Conservation (phyloP, 768 basidiomycete species). For the Tephrocybe sp. region DNA sequence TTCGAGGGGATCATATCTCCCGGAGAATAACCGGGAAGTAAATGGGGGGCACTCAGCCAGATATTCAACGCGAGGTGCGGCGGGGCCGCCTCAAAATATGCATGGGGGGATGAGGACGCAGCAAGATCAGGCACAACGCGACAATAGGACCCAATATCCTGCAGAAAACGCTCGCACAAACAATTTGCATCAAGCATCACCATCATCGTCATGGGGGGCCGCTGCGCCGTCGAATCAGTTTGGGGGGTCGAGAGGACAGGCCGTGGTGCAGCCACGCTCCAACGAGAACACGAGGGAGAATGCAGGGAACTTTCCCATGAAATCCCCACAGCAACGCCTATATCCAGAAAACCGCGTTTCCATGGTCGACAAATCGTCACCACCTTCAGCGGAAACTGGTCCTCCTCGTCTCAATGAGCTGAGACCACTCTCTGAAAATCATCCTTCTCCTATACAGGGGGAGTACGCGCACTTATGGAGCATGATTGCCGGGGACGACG, state of each 20-base stretch:
- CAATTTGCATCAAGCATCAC: not conserved
- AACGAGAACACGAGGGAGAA: not conserved
- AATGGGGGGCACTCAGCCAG: not conserved
- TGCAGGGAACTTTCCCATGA: not conserved
- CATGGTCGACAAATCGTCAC: constrained; percentile 20
- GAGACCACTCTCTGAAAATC: not conserved
- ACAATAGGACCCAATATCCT: not conserved
- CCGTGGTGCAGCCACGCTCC: not conserved
- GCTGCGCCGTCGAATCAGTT: not conserved
- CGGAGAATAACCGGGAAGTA: not conserved
- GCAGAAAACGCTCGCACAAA: not conserved
- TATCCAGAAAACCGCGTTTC: constrained; percentile 7
- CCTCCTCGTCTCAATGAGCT: not conserved
- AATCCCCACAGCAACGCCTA: constrained; percentile 4
- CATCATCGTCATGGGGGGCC: too few relatives aligned
- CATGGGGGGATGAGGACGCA: not conserved
- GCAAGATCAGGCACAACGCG: not conserved
- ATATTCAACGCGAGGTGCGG: not conserved
- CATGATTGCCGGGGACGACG: constrained; percentile 12
- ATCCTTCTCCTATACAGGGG: constrained; percentile 11
- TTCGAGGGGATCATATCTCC: not conserved
- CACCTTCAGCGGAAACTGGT: constrained; percentile 4
- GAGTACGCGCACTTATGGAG: constrained; percentile 19
- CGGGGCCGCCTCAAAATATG: not conserved
- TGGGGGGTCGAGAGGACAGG: not conserved